Base-by-base conservation (phyloP, 192 early-diverging fungal species). In the Coemansia sp. region DNA sequence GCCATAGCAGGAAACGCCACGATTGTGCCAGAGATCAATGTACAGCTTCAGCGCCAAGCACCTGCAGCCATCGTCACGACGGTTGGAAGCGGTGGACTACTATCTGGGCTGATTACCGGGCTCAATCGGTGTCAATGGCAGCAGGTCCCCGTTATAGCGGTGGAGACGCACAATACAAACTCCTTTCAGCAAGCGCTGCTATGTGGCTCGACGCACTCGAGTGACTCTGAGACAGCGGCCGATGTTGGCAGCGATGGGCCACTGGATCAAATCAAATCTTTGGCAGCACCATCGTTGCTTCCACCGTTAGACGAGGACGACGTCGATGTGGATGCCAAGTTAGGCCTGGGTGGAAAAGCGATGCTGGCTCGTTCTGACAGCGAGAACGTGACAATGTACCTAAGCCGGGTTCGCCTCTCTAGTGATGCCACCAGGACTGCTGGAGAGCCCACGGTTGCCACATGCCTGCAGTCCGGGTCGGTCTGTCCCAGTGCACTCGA, bases 121-220 rank as follows among this genome's bases (percentile, higher is more conserved):
- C 65, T 86, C 10, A 82, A 85, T 38, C 74, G 67, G 43, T 77
- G 76, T 43, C 82, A 74, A 0, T 88, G 89, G 89, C 63, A 80
- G 38, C 73, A 84, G 21, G 89, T 91, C 0, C 89, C 89, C 27
- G 69, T 89, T 4, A 83, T 91, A 72, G 87, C 89, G 2, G 86
- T 87, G 7, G 89, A 91, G 60, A 91, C 89, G 1, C 85, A 88
- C 70, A 86, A 87, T 41, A 86, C 84, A 42, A 88, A 88, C 66
- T 81, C 84, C 8, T 89, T 91, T 52, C 89, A 89, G 58, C 74
- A 82, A 15, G 71, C 87, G 10, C 82, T 87, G 15, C 63, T 86
- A 53, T 74, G 74, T 35, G 87, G 83, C 33, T 71, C 82, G 46
- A 27, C 46, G 15, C 46, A 48, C 46, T 48, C 46, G 14, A 48